phyloP scores from a whole-genome alignment of 164 flowering plant genomes.

The Annona cherimola region DNA sequence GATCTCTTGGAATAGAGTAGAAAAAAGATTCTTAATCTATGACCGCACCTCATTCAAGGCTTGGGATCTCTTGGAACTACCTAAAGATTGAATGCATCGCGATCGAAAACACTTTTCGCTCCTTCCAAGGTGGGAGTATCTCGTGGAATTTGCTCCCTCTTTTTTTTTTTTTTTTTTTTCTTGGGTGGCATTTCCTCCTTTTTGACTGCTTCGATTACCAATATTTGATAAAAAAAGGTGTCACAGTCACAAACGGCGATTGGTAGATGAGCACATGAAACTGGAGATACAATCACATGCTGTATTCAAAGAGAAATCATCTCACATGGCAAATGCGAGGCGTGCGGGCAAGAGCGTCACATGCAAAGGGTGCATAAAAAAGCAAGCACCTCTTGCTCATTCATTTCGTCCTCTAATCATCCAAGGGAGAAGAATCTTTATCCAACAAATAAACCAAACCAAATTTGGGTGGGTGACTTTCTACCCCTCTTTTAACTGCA shows the following conservation, averaged over 20 bases:
- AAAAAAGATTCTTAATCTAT: not conserved
- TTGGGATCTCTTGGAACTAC: not conserved
- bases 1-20: too few species aligned
- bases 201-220: not conserved
- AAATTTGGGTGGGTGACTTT: not conserved
- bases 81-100: not conserved
- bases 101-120: not conserved
- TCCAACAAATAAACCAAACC: not conserved
- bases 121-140: not conserved
- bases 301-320: not conserved
- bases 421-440: not conserved
- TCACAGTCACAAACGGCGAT: not conserved
- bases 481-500: not conserved
- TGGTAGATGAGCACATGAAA: constrained; percentile 1
- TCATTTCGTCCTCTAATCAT: not conserved
- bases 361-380: not conserved
- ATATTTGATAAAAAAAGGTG: too few species aligned
- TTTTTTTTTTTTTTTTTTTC: not conserved
- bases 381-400: not conserved
- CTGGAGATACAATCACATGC: constrained; percentile 3
- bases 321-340: constrained; percentile 1
- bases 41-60: not conserved
- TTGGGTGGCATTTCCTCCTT: not conserved
- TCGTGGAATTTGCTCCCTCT: not conserved
- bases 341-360: not conserved